Conservation (phyloP, 768 basidiomycete species). For the Xerocomellus amylosporus region DNA sequence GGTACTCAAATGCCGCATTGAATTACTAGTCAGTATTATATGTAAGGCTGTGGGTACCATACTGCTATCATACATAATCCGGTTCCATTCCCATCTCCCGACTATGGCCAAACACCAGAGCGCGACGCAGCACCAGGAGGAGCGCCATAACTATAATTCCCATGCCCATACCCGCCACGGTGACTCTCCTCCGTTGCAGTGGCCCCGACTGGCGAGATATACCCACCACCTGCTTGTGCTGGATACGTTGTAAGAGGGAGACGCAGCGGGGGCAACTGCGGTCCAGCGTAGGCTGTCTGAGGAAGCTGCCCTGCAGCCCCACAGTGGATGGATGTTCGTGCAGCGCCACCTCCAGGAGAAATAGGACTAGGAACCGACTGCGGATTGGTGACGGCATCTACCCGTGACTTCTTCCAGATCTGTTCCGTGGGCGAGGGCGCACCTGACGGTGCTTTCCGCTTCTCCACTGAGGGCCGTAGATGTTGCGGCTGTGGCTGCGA, state of each 20-base stretch:
- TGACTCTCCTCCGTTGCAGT: conserved; percentile 17
- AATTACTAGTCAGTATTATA: conserved; percentile 19
- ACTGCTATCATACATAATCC: conserved; percentile 17
- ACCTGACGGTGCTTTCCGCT: conserved; percentile 58
- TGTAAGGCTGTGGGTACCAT: conserved; percentile 14
- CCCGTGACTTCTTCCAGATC: conserved; percentile 69
- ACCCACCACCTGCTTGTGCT: conserved; percentile 17
- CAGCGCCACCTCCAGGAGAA: conserved; percentile 19
- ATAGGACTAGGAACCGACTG: conserved; percentile 21
- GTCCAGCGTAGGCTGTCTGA: conserved; percentile 19
- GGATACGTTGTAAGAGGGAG: conserved; percentile 21
- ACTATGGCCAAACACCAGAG: conserved; percentile 30
- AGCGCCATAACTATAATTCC: conserved; percentile 21
- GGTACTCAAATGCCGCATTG: no score
- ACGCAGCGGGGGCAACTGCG: conserved; percentile 30
- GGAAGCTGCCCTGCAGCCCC: conserved; percentile 16
- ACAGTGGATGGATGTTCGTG: conserved; percentile 13
- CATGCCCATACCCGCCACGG: conserved; percentile 25
- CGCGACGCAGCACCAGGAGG: conserved; percentile 23
- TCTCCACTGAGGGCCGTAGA: conserved; percentile 38
- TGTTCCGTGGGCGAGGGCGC: conserved; percentile 56
- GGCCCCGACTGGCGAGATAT: conserved; percentile 20
- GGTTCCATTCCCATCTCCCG: neutral
- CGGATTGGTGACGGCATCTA: conserved; percentile 23
- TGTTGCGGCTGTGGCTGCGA: conserved; percentile 32